These are phyloP conservation scores for Crassisporium funariophilum DNA, from an alignment of 768 basidiomycete genomes.

Conservation along the genomic window DNA sequence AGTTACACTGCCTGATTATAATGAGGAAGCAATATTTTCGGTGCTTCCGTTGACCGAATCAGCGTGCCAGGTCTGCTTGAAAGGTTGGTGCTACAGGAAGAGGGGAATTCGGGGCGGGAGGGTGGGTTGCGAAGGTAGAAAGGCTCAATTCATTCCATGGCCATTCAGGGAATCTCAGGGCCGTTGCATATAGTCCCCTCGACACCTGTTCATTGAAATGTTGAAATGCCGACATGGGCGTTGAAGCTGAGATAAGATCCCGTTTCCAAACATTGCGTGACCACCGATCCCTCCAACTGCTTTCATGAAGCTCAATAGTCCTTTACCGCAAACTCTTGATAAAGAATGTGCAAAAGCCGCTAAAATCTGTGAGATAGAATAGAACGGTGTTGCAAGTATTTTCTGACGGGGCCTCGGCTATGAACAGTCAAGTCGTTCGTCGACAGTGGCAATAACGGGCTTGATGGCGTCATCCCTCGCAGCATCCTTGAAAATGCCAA, in stretches of 20 bases:
- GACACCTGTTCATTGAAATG: conserved; percentile 4
- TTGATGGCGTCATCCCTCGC: conserved; percentile 71
- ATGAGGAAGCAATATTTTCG: no score
- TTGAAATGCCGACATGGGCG: conserved; percentile 13
- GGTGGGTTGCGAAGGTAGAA: no score
- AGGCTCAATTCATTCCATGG: no score
- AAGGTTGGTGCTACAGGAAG: no score
- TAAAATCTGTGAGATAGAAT: conserved; percentile 70
- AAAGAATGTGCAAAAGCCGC: conserved; percentile 89
- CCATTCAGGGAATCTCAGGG: no score
- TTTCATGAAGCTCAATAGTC: conserved; percentile 50
- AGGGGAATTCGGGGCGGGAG: no score
- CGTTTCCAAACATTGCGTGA: no score
- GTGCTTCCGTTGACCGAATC: no score
- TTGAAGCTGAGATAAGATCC: background rate
- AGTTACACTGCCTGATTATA: no score
- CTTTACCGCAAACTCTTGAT: conserved; percentile 60
- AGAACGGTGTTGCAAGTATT: conserved; percentile 2
- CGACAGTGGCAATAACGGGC: conserved; percentile 75
- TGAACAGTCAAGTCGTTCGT: conserved; percentile 85
- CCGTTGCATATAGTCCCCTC: no score
- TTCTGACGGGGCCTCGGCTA: no score
- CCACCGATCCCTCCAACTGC: conserved; percentile 6
- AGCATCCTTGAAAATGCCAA: conserved; percentile 51
- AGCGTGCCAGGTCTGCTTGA: no score